Evolutionary conservation across 148 eudicot species (phyloP).

Genomic region (Camellia granthamiana): DNA sequence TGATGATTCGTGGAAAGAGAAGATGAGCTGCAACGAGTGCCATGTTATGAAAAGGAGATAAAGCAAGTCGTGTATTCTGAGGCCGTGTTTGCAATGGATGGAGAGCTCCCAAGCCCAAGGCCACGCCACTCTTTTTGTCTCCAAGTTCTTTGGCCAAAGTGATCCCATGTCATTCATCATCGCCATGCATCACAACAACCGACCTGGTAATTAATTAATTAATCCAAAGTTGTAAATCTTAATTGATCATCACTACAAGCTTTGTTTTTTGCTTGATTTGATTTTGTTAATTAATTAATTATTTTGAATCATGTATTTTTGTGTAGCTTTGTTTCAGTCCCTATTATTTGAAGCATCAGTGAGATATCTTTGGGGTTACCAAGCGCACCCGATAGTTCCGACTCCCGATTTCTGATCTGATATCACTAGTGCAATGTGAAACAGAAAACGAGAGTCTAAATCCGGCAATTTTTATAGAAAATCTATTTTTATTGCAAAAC

Average conservation of each 20-base stretch:
- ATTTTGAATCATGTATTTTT: neutral
- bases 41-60: constrained; percentile 53
- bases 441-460: no score
- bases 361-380: no score
- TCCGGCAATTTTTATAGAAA: no score
- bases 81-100: constrained; percentile 60
- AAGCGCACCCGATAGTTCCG: no score
- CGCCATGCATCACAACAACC: constrained; percentile 40
- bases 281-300: neutral
- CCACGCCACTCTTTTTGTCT: constrained; percentile 58
- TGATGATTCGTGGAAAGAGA: neutral
- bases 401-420: no score
- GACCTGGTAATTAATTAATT: constrained; percentile 34
- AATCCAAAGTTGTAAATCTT: neutral
- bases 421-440: no score
- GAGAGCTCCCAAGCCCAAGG: constrained; percentile 44
- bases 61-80: constrained; percentile 45
- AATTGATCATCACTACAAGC: neutral
- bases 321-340: constrained; percentile 48
- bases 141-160: constrained; percentile 68
- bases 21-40: constrained; percentile 84
- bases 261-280: neutral
- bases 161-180: constrained; percentile 61
- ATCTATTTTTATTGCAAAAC: no score
- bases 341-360: constrained; percentile 49